These are phyloP conservation scores for Ceratocystis variospora DNA, from an alignment of 2,329 filamentous ascomycete species.

Conservation along the genomic window DNA sequence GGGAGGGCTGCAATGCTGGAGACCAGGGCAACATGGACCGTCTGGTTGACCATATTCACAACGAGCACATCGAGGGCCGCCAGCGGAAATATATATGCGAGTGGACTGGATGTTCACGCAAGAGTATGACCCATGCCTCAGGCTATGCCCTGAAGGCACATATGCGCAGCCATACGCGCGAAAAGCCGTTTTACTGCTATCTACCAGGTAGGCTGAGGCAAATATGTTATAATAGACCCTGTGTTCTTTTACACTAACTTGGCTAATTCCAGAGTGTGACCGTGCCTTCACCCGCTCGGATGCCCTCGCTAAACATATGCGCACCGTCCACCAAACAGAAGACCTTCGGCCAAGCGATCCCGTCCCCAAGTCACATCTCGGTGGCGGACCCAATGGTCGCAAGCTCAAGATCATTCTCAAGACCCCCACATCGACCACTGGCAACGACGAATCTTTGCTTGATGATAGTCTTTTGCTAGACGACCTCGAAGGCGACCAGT, in stretches of 20 bases:
- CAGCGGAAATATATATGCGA: slow-evolving; percentile 98
- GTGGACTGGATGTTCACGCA: slow-evolving; percentile 79
- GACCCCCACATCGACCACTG: slow-evolving; percentile 42
- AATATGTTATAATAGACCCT: too few relatives aligned
- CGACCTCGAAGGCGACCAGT: slow-evolving; percentile 36
- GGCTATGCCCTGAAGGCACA: slow-evolving; percentile 93
- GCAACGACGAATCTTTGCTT: slow-evolving; percentile 37
- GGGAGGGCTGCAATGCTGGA: slow-evolving; percentile 59
- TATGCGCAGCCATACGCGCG: slow-evolving; percentile 92
- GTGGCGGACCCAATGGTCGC: slow-evolving; percentile 29
- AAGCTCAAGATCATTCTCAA: slow-evolving; percentile 53
- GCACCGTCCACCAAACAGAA: slow-evolving; percentile 90
- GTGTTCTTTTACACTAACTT: not conserved
- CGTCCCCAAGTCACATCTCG: slow-evolving; percentile 36
- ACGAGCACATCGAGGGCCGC: slow-evolving; percentile 82
- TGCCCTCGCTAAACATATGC: slow-evolving; percentile 94
- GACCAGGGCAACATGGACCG: slow-evolving; percentile 70
- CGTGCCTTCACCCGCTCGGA: slow-evolving; percentile 92
- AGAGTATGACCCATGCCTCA: slow-evolving; percentile 83
- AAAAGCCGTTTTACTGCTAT: slow-evolving; percentile 97
- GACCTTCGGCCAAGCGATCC: slow-evolving; percentile 68
- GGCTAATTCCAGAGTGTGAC: slow-evolving; percentile 61
- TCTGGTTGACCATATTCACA: slow-evolving; percentile 72
- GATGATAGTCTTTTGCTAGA: slow-evolving; percentile 43
- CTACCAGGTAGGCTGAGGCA: slow-evolving; percentile 54